A percentile compares a stretch with the other conserved stretches of the same genome.
Evolutionary conservation across 805 yeast species (phyloP).

Genomic region (Sugiyamaella qingdaonensis): DNA sequence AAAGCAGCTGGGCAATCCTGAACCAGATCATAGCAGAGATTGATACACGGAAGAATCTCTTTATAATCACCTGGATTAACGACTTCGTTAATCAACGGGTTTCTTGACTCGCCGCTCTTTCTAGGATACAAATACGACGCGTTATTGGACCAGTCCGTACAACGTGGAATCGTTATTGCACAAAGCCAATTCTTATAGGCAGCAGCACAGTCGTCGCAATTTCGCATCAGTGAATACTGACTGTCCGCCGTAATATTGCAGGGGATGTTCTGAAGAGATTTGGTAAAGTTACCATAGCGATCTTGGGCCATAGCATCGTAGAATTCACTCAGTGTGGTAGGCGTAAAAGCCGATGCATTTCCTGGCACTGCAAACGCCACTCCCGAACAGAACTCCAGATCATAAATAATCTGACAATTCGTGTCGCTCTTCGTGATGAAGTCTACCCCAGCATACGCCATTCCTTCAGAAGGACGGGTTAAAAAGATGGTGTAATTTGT

Average conservation of each 20-base stretch:
- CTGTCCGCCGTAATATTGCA: constrained; percentile 65
- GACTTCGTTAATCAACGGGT: constrained; percentile 48
- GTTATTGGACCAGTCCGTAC: constrained; percentile 46
- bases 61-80: constrained; percentile 60
- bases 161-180: constrained; percentile 81
- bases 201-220: constrained; percentile 66
- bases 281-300: constrained; percentile 61
- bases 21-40: constrained; percentile 72
- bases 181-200: constrained; percentile 88
- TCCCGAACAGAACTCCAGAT: constrained; percentile 67
- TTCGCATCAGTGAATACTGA: constrained; percentile 65
- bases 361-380: constrained; percentile 88
- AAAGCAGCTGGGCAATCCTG: constrained; percentile 79
- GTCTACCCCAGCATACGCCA: constrained; percentile 50
- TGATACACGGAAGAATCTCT: constrained; percentile 84
- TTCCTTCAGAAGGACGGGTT: constrained; percentile 53
- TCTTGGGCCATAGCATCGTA: constrained; percentile 63
- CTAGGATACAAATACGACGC: constrained; percentile 41
- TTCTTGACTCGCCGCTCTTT: constrained; percentile 52
- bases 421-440: constrained; percentile 52
- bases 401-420: constrained; percentile 71
- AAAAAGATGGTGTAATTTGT: constrained; percentile 63
- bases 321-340: constrained; percentile 37
- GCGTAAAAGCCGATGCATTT: constrained; percentile 35
- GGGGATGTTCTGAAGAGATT: constrained; percentile 68